These are phyloP conservation scores for Fusarium sp. DNA, from an alignment of 2,329 filamentous ascomycete species.

Conservation along the genomic window DNA sequence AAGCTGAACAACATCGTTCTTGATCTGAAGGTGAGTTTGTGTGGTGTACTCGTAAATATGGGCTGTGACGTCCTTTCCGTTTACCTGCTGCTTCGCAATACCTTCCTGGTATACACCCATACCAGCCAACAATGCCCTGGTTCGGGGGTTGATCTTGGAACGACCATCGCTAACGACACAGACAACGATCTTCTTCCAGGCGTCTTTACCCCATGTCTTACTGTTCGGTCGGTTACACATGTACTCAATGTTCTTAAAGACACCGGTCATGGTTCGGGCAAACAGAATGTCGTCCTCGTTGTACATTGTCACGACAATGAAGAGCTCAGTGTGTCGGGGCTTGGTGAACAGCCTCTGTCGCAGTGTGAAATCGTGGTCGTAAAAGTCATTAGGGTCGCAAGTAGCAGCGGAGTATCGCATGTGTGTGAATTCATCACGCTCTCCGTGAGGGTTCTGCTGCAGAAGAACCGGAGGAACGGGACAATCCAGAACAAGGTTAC, in stretches of 20 bases:
- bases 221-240: conserved; percentile 95
- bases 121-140: conserved; percentile 87
- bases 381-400: conserved; percentile 91
- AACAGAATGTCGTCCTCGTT: conserved; percentile 98
- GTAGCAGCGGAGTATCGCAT: conserved; percentile 96
- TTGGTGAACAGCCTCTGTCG: conserved; percentile 94
- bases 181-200: conserved; percentile 99
- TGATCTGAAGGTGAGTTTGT: conserved; percentile 87
- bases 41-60: conserved; percentile 98
- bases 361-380: conserved; percentile 88
- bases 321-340: conserved; percentile 90
- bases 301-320: conserved; percentile 98
- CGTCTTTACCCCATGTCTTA: conserved; percentile 98
- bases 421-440: conserved; percentile 91
- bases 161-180: conserved; percentile 97
- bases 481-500: conserved; percentile 96
- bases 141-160: conserved; percentile 95
- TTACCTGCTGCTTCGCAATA: conserved; percentile 98
- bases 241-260: conserved; percentile 98
- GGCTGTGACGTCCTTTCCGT: conserved; percentile 93
- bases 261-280: conserved; percentile 93
- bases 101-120: conserved; percentile 98
- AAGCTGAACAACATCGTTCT: conserved; percentile 87
- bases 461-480: conserved; percentile 90
- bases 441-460: conserved; percentile 88